Base-by-base conservation (phyloP, 495 filamentous ascomycete genomes). In the Hypoxylon perforatum region DNA sequence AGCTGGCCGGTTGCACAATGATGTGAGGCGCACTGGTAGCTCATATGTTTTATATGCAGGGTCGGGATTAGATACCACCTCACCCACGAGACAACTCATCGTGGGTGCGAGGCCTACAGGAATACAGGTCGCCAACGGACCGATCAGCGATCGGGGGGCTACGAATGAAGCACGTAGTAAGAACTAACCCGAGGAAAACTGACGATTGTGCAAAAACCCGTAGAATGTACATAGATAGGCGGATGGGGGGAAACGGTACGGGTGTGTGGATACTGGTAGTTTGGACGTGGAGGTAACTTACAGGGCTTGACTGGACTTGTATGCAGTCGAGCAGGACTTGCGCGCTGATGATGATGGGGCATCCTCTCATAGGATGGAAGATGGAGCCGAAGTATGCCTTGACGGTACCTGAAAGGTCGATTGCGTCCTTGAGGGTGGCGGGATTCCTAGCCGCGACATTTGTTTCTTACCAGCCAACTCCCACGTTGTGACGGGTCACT, bases 321-420 rank as follows among this genome's bases (percentile, higher is more conserved):
- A 71, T 75, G 61, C 70, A 75, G 67, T 65, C 64, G 33, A 71
- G 63, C 56, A 63, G 42, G 63, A 61, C 57, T 70, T 67, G 63
- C 67, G 58, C 67, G 48, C 57, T 41, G 49, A 52, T 68, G 67
- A 64, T 71, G 70, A 75, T 73, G 71, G 71, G 65, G 52, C 59
- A 70, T 58, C 46, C 44, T 68, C 68, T 66, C 60, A 73, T 71
- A 75, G 70, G 62, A 53, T 63, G 63, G 62, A 54, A 58, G 46
- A 57, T 46, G 45, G 59, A 70, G 60, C 58, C 70, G 67, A 46
- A 63, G 70, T 51, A 52, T 63, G 65, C 65, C 60, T 62, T 50
- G 68, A 72, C 47, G 52, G 69, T 51, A 61, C 44, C 57, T 65
- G 38, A 38, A 63, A 53, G 67, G 54, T 63, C 55, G 60, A 67